A percentile compares a stretch with the other conserved stretches of the same genome.
phyloP scores from a whole-genome alignment of 2,329 filamentous ascomycete genomes.

The Aspergillus fumigatus region DNA sequence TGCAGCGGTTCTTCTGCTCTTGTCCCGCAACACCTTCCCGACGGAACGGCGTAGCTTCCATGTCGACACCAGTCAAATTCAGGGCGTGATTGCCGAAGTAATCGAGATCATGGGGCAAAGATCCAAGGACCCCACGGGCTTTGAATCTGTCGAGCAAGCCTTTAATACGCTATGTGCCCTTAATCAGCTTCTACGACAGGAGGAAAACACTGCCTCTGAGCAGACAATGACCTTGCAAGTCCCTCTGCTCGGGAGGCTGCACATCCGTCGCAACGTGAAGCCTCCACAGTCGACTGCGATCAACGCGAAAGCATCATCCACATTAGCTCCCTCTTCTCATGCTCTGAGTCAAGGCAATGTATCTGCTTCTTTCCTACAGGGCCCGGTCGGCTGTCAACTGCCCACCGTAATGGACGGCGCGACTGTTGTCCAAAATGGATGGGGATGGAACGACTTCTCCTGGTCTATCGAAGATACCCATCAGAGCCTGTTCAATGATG shows the following conservation, averaged over 20 bases:
- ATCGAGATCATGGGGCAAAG: constrained; percentile 8
- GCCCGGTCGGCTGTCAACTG: background rate
- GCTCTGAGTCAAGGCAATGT: background rate
- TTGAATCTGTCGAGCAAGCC: constrained; percentile 7
- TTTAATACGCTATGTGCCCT: constrained; percentile 8
- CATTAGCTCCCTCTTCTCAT: too few species aligned
- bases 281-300: background rate
- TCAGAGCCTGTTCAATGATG: background rate
- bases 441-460: constrained; percentile 2
- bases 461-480: constrained; percentile 7
- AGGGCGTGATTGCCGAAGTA: constrained; percentile 3
- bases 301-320: background rate
- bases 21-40: constrained; percentile 6
- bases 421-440: background rate
- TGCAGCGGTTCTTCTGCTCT: constrained; percentile 10
- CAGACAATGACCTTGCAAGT: constrained; percentile 12
- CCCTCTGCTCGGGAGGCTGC: constrained; percentile 14
- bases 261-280: constrained; percentile 12
- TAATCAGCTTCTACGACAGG: constrained; percentile 9
- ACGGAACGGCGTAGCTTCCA: constrained; percentile 4
- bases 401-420: background rate
- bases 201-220: background rate
- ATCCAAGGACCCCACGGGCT: constrained; percentile 3
- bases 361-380: background rate
- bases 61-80: constrained; percentile 7